phyloP scores from a whole-genome alignment of 331 rosid species.

The Rhamnella rubrinervis region DNA sequence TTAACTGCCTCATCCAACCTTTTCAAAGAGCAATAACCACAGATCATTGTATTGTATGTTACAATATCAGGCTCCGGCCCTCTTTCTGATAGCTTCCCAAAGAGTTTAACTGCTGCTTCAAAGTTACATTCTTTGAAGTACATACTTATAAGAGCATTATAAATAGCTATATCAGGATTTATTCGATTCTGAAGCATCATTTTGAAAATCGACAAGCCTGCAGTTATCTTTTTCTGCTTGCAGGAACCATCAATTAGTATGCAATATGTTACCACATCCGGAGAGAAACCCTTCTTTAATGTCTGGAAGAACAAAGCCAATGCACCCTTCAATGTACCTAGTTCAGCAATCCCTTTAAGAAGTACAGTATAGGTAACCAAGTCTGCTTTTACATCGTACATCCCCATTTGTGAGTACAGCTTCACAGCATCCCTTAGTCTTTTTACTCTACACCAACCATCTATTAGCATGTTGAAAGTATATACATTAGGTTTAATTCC shows the following conservation, averaged over 20 bases:
- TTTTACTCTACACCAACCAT: conserved; percentile 33
- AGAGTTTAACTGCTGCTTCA: conserved; percentile 20
- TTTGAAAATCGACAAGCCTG: conserved; percentile 11
- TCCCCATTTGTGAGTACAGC: conserved; percentile 21
- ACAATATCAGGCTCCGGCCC: conserved; percentile 28
- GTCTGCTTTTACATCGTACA: conserved; percentile 24
- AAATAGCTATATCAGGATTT: conserved; percentile 26
- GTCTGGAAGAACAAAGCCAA: conserved; percentile 29
- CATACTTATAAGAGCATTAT: conserved; percentile 28
- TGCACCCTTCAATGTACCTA: conserved; percentile 26
- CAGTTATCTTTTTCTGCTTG: conserved; percentile 14
- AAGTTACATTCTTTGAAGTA: conserved; percentile 14
- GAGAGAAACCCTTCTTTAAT: conserved; percentile 28
- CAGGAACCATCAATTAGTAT: conserved; percentile 27
- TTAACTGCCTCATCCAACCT: conserved; percentile 27
- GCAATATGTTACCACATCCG: conserved; percentile 24
- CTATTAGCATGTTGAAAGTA: conserved; percentile 29
- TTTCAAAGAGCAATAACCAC: conserved; percentile 30
- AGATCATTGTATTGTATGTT: conserved; percentile 33
- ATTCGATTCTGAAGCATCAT: conserved; percentile 27
- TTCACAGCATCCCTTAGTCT: conserved; percentile 23
- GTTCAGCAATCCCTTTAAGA: conserved; percentile 21
- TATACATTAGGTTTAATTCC: conserved; percentile 24
- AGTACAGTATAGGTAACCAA: conserved; percentile 28
- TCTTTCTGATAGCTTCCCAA: conserved; percentile 12